A percentile compares a stretch with the other conserved stretches of the same genome.
Conservation (phyloP, 208 protist genomes). For the Acanthamoeba healyi region DNA sequence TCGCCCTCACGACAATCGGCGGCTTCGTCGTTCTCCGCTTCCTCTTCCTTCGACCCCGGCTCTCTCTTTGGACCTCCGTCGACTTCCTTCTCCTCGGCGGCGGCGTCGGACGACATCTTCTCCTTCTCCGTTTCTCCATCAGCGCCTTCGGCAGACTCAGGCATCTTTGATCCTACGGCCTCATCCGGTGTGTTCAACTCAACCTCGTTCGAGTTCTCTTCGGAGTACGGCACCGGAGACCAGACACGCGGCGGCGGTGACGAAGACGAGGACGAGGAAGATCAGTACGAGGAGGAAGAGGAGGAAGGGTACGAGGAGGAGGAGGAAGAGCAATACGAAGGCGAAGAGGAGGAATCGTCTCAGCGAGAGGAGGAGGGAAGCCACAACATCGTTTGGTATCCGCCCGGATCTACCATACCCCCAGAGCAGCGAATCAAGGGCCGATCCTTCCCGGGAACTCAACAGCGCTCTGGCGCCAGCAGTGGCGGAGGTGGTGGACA, state of each 20-base stretch:
- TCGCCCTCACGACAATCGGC: background rate
- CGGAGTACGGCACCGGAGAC: background rate
- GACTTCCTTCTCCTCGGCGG: background rate
- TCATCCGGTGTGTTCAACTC: too few relatives aligned
- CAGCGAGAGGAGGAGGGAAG: conserved; percentile 3
- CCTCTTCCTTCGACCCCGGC: background rate
- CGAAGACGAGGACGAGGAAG: background rate
- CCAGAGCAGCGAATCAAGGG: background rate
- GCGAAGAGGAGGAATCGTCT: background rate
- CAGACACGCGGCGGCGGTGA: background rate
- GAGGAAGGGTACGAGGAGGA: background rate
- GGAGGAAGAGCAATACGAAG: background rate
- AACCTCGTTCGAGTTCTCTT: background rate
- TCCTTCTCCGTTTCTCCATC: background rate
- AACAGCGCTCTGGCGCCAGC: background rate
- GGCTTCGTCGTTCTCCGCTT: background rate
- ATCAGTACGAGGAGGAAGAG: background rate
- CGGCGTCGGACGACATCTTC: background rate
- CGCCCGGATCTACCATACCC: background rate
- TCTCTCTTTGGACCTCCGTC: background rate
- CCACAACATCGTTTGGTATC: conserved; percentile 35
- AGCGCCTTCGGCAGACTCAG: background rate
- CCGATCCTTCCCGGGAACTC: background rate
- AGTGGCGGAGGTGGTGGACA: background rate
- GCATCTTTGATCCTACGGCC: background rate